A percentile compares a stretch with the other conserved stretches of the same genome.
phyloP scores from a whole-genome alignment of 164 flowering plant genomes.

The Cinnamomum chago region DNA sequence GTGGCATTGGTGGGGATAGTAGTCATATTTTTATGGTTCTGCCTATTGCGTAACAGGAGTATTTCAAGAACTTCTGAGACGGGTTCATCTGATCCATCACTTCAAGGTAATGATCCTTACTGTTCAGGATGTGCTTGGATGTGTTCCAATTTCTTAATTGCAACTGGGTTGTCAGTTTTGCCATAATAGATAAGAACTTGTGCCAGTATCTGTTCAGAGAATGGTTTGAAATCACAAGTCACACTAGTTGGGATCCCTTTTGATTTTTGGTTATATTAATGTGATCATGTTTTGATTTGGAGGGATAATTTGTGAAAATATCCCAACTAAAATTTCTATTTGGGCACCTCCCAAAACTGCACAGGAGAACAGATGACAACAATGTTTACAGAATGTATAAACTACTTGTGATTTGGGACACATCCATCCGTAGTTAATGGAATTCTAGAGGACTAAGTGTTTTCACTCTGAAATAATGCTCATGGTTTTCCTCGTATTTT shows the following conservation, averaged over 20 bases:
- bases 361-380: neutral
- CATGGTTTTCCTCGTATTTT: conserved; percentile 10
- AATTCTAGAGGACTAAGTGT: neutral
- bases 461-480: neutral
- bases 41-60: conserved; percentile 39
- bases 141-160: neutral
- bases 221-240: neutral
- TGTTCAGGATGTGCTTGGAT: neutral
- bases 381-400: no score
- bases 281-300: neutral
- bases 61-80: conserved; percentile 78
- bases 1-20: conserved; percentile 66
- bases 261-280: no score
- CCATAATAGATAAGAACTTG: no score
- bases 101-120: conserved; percentile 43
- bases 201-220: neutral
- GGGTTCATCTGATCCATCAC: conserved; percentile 81
- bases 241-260: neutral
- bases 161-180: neutral
- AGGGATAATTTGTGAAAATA: neutral
- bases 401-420: neutral
- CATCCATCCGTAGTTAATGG: neutral
- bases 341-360: neutral
- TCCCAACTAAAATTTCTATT: neutral
- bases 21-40: conserved; percentile 54